A percentile compares a stretch with the other conserved stretches of the same genome.
phyloP scores from a whole-genome alignment of 345 rosid genomes.

The Eucalyptus marginata region DNA sequence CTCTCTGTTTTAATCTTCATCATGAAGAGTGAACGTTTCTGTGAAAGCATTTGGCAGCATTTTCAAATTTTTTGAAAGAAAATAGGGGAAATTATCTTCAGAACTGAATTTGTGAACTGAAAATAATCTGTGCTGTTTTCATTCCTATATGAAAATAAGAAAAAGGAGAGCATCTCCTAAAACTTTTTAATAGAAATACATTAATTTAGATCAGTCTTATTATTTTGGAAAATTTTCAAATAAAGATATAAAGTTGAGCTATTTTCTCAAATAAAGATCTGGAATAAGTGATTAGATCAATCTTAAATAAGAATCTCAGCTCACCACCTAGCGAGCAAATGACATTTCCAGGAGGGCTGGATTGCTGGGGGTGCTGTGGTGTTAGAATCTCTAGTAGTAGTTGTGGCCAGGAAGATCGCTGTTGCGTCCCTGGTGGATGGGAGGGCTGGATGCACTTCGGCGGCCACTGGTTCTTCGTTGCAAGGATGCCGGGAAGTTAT shows the following conservation, averaged over 20 bases:
- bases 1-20: neutral
- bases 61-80: neutral
- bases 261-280: too few relatives aligned
- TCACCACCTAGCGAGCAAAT: fast-evolving
- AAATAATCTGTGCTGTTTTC: neutral
- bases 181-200: too few relatives aligned
- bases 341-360: neutral
- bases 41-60: neutral
- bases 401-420: neutral
- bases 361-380: neutral
- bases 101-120: neutral
- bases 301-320: neutral
- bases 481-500: neutral
- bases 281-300: too few relatives aligned
- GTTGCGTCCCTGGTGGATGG: neutral
- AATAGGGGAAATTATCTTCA: neutral
- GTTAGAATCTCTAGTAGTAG: neutral
- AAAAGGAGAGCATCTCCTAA: neutral
- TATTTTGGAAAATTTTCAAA: fast-evolving
- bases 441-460: neutral
- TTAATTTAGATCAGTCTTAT: too few relatives aligned
- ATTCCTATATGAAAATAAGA: neutral
- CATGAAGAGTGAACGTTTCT: neutral
- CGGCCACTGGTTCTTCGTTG: neutral
- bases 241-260: fast-evolving